These are phyloP conservation scores for Exophiala sp. DNA, from an alignment of 2,329 filamentous ascomycete genomes.

Conservation along the genomic window DNA sequence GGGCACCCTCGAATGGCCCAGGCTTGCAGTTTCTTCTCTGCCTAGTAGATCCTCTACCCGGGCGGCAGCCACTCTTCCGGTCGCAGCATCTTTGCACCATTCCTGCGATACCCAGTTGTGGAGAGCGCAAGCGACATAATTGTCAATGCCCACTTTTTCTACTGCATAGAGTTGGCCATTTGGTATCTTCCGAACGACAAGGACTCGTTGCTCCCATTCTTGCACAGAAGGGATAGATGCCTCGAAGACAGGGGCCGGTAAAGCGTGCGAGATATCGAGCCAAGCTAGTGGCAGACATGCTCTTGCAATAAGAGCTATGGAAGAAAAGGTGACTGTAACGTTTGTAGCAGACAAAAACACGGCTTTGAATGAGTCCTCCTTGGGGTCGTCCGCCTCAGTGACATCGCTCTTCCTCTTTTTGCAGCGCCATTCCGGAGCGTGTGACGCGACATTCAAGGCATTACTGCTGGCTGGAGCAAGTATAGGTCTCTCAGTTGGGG, in stretches of 20 bases:
- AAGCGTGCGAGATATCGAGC: conserved; percentile 13
- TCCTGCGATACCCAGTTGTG: conserved; percentile 24
- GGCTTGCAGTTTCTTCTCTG: not conserved
- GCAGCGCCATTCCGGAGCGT: not conserved
- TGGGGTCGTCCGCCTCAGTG: conserved; percentile 5
- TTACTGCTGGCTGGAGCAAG: conserved; percentile 10
- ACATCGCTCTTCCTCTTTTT: conserved; percentile 22
- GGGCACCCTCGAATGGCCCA: conserved; percentile 9
- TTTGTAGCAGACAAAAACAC: conserved; percentile 5
- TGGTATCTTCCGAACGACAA: conserved; percentile 20
- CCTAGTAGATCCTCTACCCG: conserved; percentile 16
- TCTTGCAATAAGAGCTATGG: conserved; percentile 24
- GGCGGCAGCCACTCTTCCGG: conserved; percentile 18
- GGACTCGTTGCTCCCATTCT: conserved; percentile 22
- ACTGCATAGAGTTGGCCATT: conserved; percentile 26
- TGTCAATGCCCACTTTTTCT: conserved; percentile 19
- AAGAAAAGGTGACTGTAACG: conserved; percentile 10
- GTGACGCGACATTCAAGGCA: conserved; percentile 10
- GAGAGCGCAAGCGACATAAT: conserved; percentile 18
- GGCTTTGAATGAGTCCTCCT: conserved; percentile 8
- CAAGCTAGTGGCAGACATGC: conserved; percentile 26
- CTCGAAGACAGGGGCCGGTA: conserved; percentile 16
- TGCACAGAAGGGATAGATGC: conserved; percentile 16
- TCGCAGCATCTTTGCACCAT: conserved; percentile 21
- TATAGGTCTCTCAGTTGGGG: conserved; percentile 3